Percentiles rank a stretch among this genome's conserved stretches.
Evolutionary conservation across 345 rosid genomes (phyloP).

Genomic region (Raphanus sativus): DNA sequence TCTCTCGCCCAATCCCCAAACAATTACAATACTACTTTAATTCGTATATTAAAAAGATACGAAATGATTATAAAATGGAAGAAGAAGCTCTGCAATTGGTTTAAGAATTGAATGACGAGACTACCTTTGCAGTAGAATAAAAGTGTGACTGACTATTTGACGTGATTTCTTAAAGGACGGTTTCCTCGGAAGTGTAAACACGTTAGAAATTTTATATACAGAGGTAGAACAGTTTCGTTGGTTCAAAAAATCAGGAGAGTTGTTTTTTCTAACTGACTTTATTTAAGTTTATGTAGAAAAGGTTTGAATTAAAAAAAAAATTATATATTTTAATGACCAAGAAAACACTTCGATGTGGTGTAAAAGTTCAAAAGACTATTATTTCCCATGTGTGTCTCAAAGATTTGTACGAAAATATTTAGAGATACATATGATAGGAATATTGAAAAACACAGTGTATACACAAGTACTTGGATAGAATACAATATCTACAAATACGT

Average conservation of each 20-base stretch:
- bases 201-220: neutral
- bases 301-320: neutral
- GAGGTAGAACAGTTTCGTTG: neutral
- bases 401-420: too few relatives aligned
- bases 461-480: too few relatives aligned
- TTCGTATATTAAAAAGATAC: neutral
- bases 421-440: too few relatives aligned
- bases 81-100: neutral
- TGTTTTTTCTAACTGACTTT: too few relatives aligned
- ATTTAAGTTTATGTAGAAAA: neutral
- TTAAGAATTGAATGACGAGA: neutral
- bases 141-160: neutral
- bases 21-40: conserved; percentile 11
- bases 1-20: conserved; percentile 35
- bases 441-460: too few relatives aligned
- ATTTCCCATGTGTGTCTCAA: too few relatives aligned
- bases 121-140: conserved; percentile 9
- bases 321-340: neutral
- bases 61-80: neutral
- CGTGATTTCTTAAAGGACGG: neutral
- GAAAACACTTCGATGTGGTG: neutral
- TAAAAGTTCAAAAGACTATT: too few relatives aligned
- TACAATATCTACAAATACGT: too few relatives aligned
- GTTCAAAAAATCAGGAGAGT: neutral
- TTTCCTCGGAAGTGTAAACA: conserved; percentile 19